Conservation (phyloP, 352 stramenopile genomes). For the Discostella stelligera region DNA sequence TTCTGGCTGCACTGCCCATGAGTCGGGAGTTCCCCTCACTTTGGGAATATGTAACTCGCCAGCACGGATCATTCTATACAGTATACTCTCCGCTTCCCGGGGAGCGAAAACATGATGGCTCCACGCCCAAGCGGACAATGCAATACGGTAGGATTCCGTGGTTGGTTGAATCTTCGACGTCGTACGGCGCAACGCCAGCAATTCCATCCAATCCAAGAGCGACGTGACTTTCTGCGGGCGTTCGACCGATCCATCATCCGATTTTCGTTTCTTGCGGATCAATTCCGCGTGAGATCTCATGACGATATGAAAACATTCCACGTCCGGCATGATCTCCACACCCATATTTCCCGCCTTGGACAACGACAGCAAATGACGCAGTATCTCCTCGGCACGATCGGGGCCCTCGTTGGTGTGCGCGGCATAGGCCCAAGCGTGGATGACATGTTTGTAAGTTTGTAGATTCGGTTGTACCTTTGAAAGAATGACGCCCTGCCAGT, state of each 20-base stretch:
- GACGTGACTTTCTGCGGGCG: constrained; percentile 29
- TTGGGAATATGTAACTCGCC: constrained; percentile 5
- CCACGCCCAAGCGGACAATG: constrained; percentile 42
- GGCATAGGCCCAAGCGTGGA: constrained; percentile 35
- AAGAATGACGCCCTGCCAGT: constrained; percentile 27
- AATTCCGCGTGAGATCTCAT: constrained; percentile 48
- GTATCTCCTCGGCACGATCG: constrained; percentile 41
- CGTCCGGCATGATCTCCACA: constrained; percentile 36
- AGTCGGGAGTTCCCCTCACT: constrained; percentile 4
- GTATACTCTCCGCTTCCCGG: constrained; percentile 30
- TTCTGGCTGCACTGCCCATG: constrained; percentile 30
- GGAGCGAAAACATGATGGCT: constrained; percentile 44
- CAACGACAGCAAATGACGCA: constrained; percentile 48
- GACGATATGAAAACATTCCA: constrained; percentile 49
- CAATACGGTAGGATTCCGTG: constrained; percentile 37
- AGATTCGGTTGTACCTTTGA: constrained; percentile 42
- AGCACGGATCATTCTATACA: constrained; percentile 41
- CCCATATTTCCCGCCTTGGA: constrained; percentile 46
- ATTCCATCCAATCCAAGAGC: constrained; percentile 48
- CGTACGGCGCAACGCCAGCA: constrained; percentile 29
- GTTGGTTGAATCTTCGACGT: constrained; percentile 47
- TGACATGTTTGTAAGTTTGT: constrained; percentile 38
- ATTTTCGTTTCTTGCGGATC: constrained; percentile 51
- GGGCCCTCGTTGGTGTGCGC: constrained; percentile 27
- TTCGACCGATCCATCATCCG: constrained; percentile 44